Percentiles rank a stretch among this genome's conserved stretches.
Evolutionary conservation across 768 basidiomycete genomes (phyloP).

Genomic region (Auricularia sp.): DNA sequence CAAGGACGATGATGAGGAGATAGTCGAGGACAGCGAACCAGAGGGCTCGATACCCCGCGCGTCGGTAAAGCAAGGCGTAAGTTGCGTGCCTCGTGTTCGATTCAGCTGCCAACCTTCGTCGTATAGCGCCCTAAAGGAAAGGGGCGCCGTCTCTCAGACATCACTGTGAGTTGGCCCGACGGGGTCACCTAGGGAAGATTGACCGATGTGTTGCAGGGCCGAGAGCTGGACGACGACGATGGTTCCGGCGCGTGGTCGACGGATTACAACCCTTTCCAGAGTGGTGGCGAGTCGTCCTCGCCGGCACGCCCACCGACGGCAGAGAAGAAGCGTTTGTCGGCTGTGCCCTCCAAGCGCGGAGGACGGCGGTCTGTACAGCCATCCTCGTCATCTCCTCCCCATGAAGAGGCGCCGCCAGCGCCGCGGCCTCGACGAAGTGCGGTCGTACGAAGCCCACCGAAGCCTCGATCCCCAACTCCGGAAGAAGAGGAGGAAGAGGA

Average conservation of each 20-base stretch:
- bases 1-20: neutral
- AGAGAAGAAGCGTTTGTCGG: neutral
- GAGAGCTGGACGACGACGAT: neutral
- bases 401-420: neutral
- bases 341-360: neutral
- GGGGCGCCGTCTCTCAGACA: neutral
- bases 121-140: neutral
- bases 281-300: conserved; percentile 81
- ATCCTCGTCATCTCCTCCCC: neutral
- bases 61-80: neutral
- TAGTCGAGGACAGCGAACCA: conserved; percentile 33
- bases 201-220: neutral
- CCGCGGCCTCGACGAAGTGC: neutral
- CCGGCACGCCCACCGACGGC: conserved; percentile 46
- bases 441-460: neutral
- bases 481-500: conserved; percentile 15
- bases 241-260: conserved; percentile 77
- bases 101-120: neutral
- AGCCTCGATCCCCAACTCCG: neutral
- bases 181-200: neutral
- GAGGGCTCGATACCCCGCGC: conserved; percentile 30
- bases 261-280: conserved; percentile 84
- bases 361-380: neutral
- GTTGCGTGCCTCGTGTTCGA: neutral
- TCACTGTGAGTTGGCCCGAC: neutral